Evolutionary conservation across 2,329 filamentous ascomycete species (phyloP), one percentile per base, ranked within the genome.

Genomic region (Fusarium globosum): DNA sequence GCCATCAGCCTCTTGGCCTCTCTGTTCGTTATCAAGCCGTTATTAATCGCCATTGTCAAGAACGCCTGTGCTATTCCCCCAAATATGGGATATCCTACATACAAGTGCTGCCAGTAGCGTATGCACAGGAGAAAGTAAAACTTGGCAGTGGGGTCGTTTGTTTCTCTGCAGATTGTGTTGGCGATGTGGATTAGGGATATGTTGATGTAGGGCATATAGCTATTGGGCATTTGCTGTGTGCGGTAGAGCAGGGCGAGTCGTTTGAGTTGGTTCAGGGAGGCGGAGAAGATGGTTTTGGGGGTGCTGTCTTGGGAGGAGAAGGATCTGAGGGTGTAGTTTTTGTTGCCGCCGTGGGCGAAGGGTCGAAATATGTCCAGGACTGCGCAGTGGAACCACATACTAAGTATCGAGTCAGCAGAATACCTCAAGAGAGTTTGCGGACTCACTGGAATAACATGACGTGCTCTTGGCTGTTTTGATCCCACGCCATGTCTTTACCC

Each of bases 151-250:
- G 23, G 15, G 5, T 65, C 46, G 10, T 30, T 20, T 0, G 20
- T n/a, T 14, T 64, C 62, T 36, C 6, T 63, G 28, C 62, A 55
- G 21, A 65, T 63, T 6, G 59, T 64, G 28, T 16, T 65, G 33
- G 46, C 62, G 13, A 65, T 65, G n/a, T 63, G 62, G 12, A 65
- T 12, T 1, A 65, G 39, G 8, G 58, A 63, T 7, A 63, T 63
- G 26, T 63, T 65, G 2, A 65, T 63, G 4, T 65, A 65, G 15
- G 62, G 62, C 58, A 65, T 63, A 9, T 65, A 65, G 1, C 58
- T 63, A 0, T 21, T 53, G 11, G 62, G 33, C 58, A 53, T 43
- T 0, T 63, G 48, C 23, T 63, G 46, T 0, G 62, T 45, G 3
- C 62, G 41, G n/a, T 65, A 65, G 1, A 65, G 33, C 0, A 65